A percentile compares a stretch with the other conserved stretches of the same genome.
Conservation (phyloP, 2,329 filamentous ascomycete genomes). For the Venturiaceae sp. region DNA sequence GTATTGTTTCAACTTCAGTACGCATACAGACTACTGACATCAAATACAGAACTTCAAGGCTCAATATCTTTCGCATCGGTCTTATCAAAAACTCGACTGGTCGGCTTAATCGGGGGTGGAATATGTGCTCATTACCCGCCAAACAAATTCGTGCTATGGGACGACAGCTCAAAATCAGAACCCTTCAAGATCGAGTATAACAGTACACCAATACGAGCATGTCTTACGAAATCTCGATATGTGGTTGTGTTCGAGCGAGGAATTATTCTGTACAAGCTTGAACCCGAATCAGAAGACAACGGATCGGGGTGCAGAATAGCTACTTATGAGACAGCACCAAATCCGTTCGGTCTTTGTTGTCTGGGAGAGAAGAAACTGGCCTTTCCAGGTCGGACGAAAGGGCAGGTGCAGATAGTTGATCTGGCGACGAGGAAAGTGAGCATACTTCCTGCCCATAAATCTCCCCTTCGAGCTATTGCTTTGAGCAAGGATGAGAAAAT, state of each 20-base stretch:
- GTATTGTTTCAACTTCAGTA: slow-evolving; percentile 20
- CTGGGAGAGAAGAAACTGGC: slow-evolving; percentile 64
- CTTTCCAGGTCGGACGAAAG: slow-evolving; percentile 77
- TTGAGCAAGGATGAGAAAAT: slow-evolving; percentile 72
- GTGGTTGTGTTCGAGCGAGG: slow-evolving; percentile 74
- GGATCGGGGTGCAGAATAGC: slow-evolving; percentile 34
- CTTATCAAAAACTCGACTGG: slow-evolving; percentile 77
- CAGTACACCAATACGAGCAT: slow-evolving; percentile 70
- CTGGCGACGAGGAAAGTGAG: slow-evolving; percentile 71
- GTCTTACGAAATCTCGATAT: slow-evolving; percentile 65
- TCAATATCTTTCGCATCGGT: slow-evolving; percentile 77
- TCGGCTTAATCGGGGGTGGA: slow-evolving; percentile 84
- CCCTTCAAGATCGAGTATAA: slow-evolving; percentile 70
- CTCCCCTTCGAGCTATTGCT: slow-evolving; percentile 65
- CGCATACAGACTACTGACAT: slow-evolving; percentile 11
- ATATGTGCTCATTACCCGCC: slow-evolving; percentile 75
- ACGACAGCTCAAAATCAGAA: slow-evolving; percentile 68
- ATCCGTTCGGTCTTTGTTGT: slow-evolving; percentile 70
- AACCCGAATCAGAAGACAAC: slow-evolving; percentile 54
- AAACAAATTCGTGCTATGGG: slow-evolving; percentile 91
- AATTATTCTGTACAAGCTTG: slow-evolving; percentile 72
- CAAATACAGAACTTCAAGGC: slow-evolving; percentile 34
- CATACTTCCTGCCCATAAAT: slow-evolving; percentile 86
- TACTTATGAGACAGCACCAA: slow-evolving; percentile 78
- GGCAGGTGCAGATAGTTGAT: slow-evolving; percentile 84